phyloP scores from a whole-genome alignment of 257 asterid species.

The Henckelia pumila region DNA sequence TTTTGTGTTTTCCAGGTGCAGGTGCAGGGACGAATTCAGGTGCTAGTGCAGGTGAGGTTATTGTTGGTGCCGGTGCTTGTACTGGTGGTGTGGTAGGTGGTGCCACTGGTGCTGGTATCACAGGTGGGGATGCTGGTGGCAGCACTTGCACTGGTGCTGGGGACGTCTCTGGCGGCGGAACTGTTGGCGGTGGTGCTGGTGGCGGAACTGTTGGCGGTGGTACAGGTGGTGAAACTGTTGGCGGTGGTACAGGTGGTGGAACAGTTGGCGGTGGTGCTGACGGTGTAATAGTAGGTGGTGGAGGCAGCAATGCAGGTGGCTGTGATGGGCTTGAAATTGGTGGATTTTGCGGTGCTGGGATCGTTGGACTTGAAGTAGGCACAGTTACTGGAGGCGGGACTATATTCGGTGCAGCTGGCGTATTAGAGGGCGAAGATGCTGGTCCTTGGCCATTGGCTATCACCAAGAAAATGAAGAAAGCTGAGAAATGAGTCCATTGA shows the following conservation, averaged over 20 bases:
- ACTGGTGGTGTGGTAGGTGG: slow-evolving; percentile 43
- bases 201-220: slow-evolving; percentile 39
- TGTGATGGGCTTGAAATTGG: slow-evolving; percentile 56
- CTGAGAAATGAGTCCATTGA: slow-evolving; percentile 38
- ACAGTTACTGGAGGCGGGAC: slow-evolving; percentile 38
- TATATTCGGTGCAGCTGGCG: slow-evolving; percentile 37
- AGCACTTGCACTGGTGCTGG: slow-evolving; percentile 43
- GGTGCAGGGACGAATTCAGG: slow-evolving; percentile 60
- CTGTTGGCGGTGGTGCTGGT: slow-evolving; percentile 41
- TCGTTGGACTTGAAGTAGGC: slow-evolving; percentile 40
- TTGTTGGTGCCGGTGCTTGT: slow-evolving; percentile 54
- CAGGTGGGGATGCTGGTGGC: slow-evolving; percentile 58
- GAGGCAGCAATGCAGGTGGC: slow-evolving; percentile 42
- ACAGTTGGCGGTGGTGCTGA: slow-evolving; percentile 22
- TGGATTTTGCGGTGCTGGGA: slow-evolving; percentile 47
- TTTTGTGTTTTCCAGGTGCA: slow-evolving; percentile 42
- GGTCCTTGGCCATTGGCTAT: slow-evolving; percentile 76
- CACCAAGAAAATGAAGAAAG: slow-evolving; percentile 52
- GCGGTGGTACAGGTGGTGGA: slow-evolving; percentile 50
- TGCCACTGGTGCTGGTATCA: slow-evolving; percentile 46
- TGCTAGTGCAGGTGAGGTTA: slow-evolving; percentile 46
- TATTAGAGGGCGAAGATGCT: slow-evolving; percentile 65
- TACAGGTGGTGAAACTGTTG: slow-evolving; percentile 28
- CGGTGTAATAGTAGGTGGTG: slow-evolving; percentile 30
- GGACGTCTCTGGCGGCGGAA: slow-evolving; percentile 35